Percentiles rank a stretch among this genome's conserved stretches.
phyloP scores from a whole-genome alignment of 2,329 filamentous ascomycete species.

The Pleoardoris graminearum region DNA sequence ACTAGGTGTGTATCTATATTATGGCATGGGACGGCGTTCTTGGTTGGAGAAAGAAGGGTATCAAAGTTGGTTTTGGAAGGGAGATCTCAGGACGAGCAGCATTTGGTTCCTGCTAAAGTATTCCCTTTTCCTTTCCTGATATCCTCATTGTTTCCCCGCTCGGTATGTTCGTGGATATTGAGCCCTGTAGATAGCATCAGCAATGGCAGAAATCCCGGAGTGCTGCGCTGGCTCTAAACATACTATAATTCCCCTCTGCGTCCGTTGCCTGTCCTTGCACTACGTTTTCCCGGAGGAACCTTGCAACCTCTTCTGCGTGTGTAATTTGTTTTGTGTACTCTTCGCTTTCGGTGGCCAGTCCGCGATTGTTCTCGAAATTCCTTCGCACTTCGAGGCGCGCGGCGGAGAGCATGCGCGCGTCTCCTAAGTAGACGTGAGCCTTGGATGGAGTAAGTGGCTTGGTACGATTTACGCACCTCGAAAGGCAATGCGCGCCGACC shows the following conservation, averaged over 20 bases:
- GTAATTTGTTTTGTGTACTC: constrained; percentile 67
- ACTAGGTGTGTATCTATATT: constrained; percentile 54
- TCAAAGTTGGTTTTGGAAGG: constrained; percentile 32
- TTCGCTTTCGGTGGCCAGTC: constrained; percentile 60
- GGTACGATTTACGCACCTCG: constrained; percentile 59
- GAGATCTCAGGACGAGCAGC: constrained; percentile 44
- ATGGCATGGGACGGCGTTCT: constrained; percentile 30
- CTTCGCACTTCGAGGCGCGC: constrained; percentile 73
- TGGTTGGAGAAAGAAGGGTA: constrained; percentile 27
- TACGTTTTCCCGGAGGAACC: constrained; percentile 78
- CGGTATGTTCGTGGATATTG: constrained; percentile 86
- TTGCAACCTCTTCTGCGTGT: constrained; percentile 81
- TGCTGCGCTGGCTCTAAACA: constrained; percentile 35
- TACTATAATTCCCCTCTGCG: constrained; percentile 63
- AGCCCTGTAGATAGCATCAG: constrained; percentile 61
- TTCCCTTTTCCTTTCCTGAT: constrained; percentile 66
- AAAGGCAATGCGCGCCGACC: constrained; percentile 82
- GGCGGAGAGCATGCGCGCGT: constrained; percentile 67
- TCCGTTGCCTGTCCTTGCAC: constrained; percentile 73
- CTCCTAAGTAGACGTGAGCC: constrained; percentile 59
- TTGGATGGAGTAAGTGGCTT: neutral
- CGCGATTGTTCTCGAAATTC: constrained; percentile 71
- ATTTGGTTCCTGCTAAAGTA: constrained; percentile 43
- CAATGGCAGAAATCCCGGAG: constrained; percentile 1
- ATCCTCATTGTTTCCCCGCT: constrained; percentile 90